Evolutionary conservation across 2,329 filamentous ascomycete species (phyloP), one percentile per base, ranked within the genome.

Genomic region (Magnaporthiopsis poae): DNA sequence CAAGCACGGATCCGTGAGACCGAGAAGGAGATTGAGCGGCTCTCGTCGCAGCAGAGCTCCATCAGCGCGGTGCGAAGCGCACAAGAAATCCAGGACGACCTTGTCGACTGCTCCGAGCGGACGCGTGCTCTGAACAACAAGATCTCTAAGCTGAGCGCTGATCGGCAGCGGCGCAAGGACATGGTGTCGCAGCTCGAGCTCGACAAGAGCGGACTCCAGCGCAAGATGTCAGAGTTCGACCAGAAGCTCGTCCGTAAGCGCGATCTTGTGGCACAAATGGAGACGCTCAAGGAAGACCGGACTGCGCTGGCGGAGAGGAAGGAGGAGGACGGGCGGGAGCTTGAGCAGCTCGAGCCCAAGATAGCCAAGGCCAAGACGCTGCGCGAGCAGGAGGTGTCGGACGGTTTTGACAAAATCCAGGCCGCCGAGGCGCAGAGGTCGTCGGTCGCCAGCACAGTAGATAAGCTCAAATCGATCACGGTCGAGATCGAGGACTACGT

Each of bases 181-280:
- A 80, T 86, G 52, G 83, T 95, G 66, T 89, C 84, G 69, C 80
- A 82, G 21, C 80, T 96, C 33, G 92, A 97, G 76, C 81, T 95
- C 5, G 88, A 95, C 73, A 83, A 88, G 68, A 89, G 90, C 72
- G 90, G 96, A 75, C 80, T 90, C 60, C 86, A 84, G 68, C 89
- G 88, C 73, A 90, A 90, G 70, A 82, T 97, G 65, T 88, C 84
- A 71, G 85, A 84, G 65, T 86, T 90, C 1, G 82, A 84, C 63
- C 88, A 89, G 67, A 88, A 93, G 72, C 81, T 98, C 33, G 92
- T 96, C 74, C 92, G 91, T 77, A 96, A 93, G 79, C 83, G 84
- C 59, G 84, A 85, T 61, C 80, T 96, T 29, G 81, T 86, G 68
- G 80, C 80, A 60, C 90, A 92, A 69, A 86, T 98, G 39, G 86